phyloP scores from a whole-genome alignment of 2,329 filamentous ascomycete genomes.

The Beauveria australis region DNA sequence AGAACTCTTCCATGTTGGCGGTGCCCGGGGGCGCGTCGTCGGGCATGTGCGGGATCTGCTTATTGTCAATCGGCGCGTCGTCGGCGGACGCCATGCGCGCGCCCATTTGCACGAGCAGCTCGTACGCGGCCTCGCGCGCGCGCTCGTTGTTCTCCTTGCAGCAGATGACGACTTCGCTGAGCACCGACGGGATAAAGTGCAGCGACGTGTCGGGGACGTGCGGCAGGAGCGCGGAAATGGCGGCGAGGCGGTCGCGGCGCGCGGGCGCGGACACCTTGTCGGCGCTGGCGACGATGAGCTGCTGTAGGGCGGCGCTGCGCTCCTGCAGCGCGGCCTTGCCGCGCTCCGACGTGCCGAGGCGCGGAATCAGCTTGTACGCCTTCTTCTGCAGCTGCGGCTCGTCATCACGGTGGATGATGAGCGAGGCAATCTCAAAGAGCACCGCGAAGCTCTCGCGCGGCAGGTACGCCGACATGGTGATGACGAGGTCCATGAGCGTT shows the following conservation, averaged over 20 bases:
- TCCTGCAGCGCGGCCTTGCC: conserved; percentile 70
- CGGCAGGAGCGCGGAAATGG: conserved; percentile 72
- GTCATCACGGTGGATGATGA: conserved; percentile 70
- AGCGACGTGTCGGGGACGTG: conserved; percentile 70
- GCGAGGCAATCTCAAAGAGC: conserved; percentile 78
- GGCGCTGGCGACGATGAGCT: conserved; percentile 68
- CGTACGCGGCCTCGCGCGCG: conserved; percentile 81
- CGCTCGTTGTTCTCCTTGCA: conserved; percentile 98
- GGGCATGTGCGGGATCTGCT: conserved; percentile 81
- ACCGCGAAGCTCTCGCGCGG: conserved; percentile 76
- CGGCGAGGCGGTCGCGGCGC: conserved; percentile 75
- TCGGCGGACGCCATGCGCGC: conserved; percentile 62
- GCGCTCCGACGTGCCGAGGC: conserved; percentile 71
- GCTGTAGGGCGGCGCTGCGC: conserved; percentile 69
- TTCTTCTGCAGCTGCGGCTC: conserved; percentile 98
- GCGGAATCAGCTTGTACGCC: conserved; percentile 94
- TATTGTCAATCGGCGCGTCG: conserved; percentile 71
- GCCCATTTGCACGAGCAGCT: conserved; percentile 81
- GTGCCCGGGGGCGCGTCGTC: conserved; percentile 66
- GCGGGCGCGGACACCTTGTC: conserved; percentile 84
- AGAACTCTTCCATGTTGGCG: conserved; percentile 87
- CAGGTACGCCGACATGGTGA: conserved; percentile 90
- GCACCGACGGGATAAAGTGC: conserved; percentile 84
- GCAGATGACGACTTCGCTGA: conserved; percentile 91
- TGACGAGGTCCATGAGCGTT: conserved; percentile 92